Evolutionary conservation across 345 rosid genomes (phyloP).

Genomic region (Eucalyptus erythrocorys): DNA sequence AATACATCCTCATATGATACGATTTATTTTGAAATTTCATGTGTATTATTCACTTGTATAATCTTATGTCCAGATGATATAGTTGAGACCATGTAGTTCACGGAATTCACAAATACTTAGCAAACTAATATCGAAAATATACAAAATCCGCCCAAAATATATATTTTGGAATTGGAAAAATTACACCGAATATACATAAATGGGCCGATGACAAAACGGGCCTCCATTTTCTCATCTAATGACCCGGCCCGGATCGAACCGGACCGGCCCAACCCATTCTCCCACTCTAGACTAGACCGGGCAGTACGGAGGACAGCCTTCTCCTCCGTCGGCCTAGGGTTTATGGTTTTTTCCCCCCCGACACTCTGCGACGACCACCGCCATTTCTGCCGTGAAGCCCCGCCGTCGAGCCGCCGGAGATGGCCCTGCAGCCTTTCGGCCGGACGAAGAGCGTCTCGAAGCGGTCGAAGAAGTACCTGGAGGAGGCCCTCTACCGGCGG

Average conservation of each 20-base stretch:
- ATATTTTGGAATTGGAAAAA: fast-evolving
- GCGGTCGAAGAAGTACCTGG: conserved; percentile 83
- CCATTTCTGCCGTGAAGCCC: background rate
- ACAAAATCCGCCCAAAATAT: background rate
- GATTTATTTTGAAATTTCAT: background rate
- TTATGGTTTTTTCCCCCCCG: background rate
- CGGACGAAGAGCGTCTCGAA: conserved; percentile 49
- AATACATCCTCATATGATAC: background rate
- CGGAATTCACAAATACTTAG: background rate
- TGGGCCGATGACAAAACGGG: background rate
- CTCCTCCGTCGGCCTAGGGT: background rate
- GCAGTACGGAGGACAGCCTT: background rate
- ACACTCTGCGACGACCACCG: background rate
- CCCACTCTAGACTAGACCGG: background rate
- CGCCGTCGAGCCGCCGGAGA: background rate
- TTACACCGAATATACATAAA: background rate
- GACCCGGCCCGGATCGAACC: background rate
- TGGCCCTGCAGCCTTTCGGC: conserved; percentile 49
- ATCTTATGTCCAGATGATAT: no score
- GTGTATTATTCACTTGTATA: background rate
- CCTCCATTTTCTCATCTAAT: background rate
- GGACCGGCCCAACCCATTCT: background rate
- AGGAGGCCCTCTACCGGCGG: conserved; percentile 54
- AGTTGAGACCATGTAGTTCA: background rate
- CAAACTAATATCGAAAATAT: background rate